Evolutionary conservation across 2,329 filamentous ascomycete genomes (phyloP), one percentile per base, ranked within the genome.

Genomic region (Fusarium compactum): DNA sequence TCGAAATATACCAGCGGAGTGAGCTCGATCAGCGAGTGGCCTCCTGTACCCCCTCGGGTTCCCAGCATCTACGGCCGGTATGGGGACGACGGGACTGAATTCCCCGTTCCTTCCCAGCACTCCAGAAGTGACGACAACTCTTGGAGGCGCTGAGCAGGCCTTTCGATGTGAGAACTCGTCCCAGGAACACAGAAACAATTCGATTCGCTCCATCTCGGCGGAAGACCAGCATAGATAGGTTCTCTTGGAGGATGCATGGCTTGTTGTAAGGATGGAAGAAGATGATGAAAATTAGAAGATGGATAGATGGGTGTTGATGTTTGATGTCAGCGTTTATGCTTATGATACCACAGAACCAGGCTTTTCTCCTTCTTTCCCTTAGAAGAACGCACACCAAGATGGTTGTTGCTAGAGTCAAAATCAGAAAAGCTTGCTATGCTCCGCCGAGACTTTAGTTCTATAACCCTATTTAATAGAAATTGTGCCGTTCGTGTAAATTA

Each of bases 1-100:
- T 80, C 82, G 47, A 84, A 82, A 59, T 88, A 88, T 75, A 84
- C 83, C 27, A 87, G 85, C 70, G 85, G 85, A 44, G 76, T 84
- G 11, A 85, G 81, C 74, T 70, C 82, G 69, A 79, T 65, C 60
- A 64, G 45, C 67, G 79, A 52, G 74, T 76, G 74, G 77, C 69
- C 78, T 47, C 53, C 55, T 38, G 48, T 62, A 47, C 66, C 57
- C 29, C 53, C 53, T 27, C 55, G 48, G 27, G 53, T 66, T 30
- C 63, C 63, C 12, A 67, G 62, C 32, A 62, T 66, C 30, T 62
- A 66, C 47, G 48, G 48, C 30, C 63, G 65, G 47, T 72, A 72
- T 48, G 50, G 50, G 27, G 27, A 53, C 6, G 63, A 67, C 32
- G 65, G 51, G 44, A 58, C 47, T 15, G 69, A 69, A 8, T 63